phyloP scores from a whole-genome alignment of 139 green algal species.

The Tetraselmis striata region DNA sequence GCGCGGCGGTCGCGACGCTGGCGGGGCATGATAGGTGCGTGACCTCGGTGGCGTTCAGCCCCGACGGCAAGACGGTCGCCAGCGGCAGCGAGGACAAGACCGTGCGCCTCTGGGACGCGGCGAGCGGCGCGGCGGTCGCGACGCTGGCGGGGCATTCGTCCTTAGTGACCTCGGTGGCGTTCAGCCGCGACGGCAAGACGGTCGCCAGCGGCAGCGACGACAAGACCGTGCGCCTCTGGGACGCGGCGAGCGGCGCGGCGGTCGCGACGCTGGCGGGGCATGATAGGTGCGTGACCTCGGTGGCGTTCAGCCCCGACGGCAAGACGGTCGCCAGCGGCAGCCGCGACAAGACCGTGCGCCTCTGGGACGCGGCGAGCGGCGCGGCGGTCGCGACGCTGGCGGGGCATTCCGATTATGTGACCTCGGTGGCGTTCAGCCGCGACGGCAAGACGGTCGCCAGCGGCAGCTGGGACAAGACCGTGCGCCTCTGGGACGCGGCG shows the following conservation, averaged over 20 bases:
- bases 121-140: background rate
- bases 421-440: slow-evolving; percentile 8
- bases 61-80: slow-evolving; percentile 3
- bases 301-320: slow-evolving; percentile 89
- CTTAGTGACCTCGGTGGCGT: background rate
- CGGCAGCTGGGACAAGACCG: slow-evolving; percentile 7
- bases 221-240: background rate
- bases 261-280: slow-evolving; percentile 54
- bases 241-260: slow-evolving; percentile 1
- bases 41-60: slow-evolving; percentile 5
- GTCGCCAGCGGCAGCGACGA: background rate
- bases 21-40: background rate
- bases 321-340: slow-evolving; percentile 63
- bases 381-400: background rate
- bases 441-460: slow-evolving; percentile 8
- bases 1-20: background rate
- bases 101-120: slow-evolving; percentile 10
- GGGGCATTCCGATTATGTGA: slow-evolving; percentile 7
- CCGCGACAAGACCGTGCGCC: slow-evolving; percentile 86
- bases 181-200: background rate
- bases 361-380: slow-evolving; percentile 71
- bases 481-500: slow-evolving; percentile 12
- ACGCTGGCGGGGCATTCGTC: background rate
- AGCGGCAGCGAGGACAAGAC: slow-evolving; percentile 12
- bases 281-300: slow-evolving; percentile 81